A percentile compares a stretch with the other conserved stretches of the same genome.
Evolutionary conservation across 1,284 basidiomycete species (phyloP).

Genomic region (Ganoderma lucidum): DNA sequence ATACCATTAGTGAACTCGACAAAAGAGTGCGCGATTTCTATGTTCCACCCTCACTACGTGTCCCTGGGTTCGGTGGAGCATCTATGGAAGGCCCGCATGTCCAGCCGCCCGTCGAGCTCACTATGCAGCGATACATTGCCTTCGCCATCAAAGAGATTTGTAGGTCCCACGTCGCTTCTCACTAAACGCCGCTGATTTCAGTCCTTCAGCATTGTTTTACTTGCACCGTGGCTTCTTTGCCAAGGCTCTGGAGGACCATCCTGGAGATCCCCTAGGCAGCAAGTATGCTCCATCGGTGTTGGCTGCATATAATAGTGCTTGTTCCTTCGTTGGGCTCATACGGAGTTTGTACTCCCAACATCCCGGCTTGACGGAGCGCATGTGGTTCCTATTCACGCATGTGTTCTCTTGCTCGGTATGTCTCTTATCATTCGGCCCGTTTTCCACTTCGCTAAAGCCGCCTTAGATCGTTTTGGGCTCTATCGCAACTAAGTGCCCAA

Average conservation of each 20-base stretch:
- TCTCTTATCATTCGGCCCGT: not conserved
- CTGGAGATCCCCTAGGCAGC: conserved; percentile 70
- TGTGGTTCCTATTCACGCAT: conserved; percentile 79
- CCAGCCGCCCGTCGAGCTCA: conserved; percentile 59
- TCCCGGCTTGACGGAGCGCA: conserved; percentile 68
- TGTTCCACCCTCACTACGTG: conserved; percentile 68
- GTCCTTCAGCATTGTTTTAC: conserved; percentile 65
- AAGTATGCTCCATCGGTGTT: conserved; percentile 74
- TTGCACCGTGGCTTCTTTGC: conserved; percentile 80
- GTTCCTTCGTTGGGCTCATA: conserved; percentile 70
- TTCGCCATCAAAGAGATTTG: conserved; percentile 74
- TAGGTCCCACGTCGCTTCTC: conserved; percentile 43
- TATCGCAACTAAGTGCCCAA: conserved; percentile 66
- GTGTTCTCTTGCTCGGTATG: conserved; percentile 77
- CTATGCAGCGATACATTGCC: conserved; percentile 69
- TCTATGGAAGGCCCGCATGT: conserved; percentile 52
- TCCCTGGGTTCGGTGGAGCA: conserved; percentile 67
- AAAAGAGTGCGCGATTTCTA: conserved; percentile 68
- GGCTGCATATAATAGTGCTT: conserved; percentile 70
- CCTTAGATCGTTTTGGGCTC: conserved; percentile 71
- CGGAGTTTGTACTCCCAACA: conserved; percentile 71
- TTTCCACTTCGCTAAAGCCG: not conserved
- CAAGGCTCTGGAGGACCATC: conserved; percentile 67
- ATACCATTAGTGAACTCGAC: conserved; percentile 67
- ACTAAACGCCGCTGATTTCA: not conserved